These are phyloP conservation scores for Phyllosticta citriasiana DNA, from an alignment of 2,329 filamentous ascomycete species.

Conservation along the genomic window DNA sequence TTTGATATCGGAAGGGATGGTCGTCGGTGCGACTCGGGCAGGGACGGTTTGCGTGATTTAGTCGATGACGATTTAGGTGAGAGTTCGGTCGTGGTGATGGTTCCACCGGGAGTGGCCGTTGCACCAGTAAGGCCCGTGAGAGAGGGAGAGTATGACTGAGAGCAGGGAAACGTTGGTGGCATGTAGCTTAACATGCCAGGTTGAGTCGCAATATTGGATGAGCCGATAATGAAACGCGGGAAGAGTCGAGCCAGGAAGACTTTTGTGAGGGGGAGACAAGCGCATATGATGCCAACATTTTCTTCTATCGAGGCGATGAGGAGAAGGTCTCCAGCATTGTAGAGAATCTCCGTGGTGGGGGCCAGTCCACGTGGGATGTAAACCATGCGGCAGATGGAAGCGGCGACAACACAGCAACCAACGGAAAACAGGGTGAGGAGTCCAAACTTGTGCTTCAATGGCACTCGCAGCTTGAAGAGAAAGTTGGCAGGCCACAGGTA, in stretches of 20 bases:
- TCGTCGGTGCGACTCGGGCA: background rate
- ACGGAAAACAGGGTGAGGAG: conserved; percentile 13
- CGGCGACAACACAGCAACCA: conserved; percentile 9
- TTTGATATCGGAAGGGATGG: background rate
- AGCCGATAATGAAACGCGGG: background rate
- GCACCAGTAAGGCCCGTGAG: background rate
- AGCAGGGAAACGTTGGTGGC: background rate
- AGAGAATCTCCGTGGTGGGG: background rate
- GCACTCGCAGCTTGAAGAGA: conserved; percentile 15
- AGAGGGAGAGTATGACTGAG: background rate
- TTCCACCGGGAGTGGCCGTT: background rate
- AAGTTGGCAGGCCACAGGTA: conserved; percentile 16
- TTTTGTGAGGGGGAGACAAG: conserved; percentile 23
- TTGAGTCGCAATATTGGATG: background rate
- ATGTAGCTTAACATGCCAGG: background rate
- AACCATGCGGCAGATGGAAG: conserved; percentile 1
- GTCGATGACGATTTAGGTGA: background rate
- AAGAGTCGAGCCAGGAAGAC: conserved; percentile 15
- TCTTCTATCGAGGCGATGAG: conserved; percentile 21
- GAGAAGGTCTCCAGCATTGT: conserved; percentile 18
- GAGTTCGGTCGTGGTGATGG: background rate
- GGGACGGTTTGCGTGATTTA: background rate
- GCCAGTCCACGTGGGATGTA: background rate
- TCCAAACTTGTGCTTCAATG: conserved; percentile 11
- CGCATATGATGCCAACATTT: conserved; percentile 21